phyloP scores from a whole-genome alignment of 2,329 filamentous ascomycete species.

The Pyricularia sp. region DNA sequence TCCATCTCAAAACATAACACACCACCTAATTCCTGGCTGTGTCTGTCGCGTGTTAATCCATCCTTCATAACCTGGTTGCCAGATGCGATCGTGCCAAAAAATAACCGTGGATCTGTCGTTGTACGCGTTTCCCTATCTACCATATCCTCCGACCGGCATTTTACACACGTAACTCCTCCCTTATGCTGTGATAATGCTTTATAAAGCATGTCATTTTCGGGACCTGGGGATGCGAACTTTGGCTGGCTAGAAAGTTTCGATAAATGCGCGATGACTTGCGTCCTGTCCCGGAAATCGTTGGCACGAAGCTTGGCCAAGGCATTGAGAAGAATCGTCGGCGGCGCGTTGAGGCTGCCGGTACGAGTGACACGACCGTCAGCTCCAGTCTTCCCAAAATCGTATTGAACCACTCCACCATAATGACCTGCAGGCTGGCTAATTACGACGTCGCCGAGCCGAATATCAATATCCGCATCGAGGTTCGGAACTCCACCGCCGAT shows the following conservation, averaged over 20 bases:
- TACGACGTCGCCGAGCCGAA: constrained; percentile 22
- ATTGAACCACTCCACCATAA: constrained; percentile 17
- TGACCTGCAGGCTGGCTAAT: constrained; percentile 15
- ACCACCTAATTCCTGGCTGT: neutral
- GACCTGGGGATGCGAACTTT: neutral
- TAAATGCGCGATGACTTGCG: neutral
- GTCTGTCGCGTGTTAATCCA: neutral
- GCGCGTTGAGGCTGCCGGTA: constrained; percentile 5
- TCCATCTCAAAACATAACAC: too few species aligned
- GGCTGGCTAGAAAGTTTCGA: neutral
- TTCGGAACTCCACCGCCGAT: constrained; percentile 26
- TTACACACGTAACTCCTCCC: neutral
- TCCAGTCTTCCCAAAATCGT: constrained; percentile 15
- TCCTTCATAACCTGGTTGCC: constrained; percentile 1
- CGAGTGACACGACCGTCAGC: constrained; percentile 10
- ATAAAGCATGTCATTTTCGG: neutral
- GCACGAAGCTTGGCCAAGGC: constrained; percentile 1
- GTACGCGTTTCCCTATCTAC: constrained; percentile 22
- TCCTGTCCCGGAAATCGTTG: neutral
- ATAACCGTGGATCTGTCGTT: constrained; percentile 13
- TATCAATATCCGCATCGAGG: constrained; percentile 21
- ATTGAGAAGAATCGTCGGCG: constrained; percentile 3
- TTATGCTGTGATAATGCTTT: neutral
- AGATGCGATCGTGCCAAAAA: neutral
- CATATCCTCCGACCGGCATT: neutral